A percentile compares a stretch with the other conserved stretches of the same genome.
These are phyloP conservation scores for Sphagnum fallax DNA, from an alignment of 228 moss, liverwort and hornwort species.

Conservation along the genomic window DNA sequence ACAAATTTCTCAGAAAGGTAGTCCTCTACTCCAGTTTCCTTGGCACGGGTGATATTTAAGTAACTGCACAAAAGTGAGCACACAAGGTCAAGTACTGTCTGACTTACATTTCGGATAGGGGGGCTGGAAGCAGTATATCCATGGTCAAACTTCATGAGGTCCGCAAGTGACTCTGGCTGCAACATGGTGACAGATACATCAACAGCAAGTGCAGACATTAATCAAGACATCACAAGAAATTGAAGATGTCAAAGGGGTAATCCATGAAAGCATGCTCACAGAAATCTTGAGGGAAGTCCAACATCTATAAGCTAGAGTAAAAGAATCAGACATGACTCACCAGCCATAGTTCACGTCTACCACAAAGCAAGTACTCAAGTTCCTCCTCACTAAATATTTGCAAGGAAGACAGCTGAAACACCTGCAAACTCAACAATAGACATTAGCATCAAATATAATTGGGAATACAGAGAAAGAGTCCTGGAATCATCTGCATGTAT, in stretches of 20 bases:
- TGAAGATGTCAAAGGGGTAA: not conserved
- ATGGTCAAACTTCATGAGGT: conserved; percentile 96
- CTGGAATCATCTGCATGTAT: not conserved
- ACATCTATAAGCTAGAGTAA: not conserved
- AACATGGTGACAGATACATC: not conserved
- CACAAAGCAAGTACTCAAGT: conserved; percentile 85
- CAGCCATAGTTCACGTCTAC: conserved; percentile 85
- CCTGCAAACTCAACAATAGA: conserved; percentile 34
- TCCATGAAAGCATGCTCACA: no score
- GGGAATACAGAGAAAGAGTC: not conserved
- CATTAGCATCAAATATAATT: not conserved
- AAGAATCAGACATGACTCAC: conserved; percentile 30
- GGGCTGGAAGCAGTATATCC: conserved; percentile 93
- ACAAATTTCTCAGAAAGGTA: not conserved
- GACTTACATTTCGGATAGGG: conserved; percentile 90
- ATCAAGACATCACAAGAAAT: not conserved
- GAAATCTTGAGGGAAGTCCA: no score
- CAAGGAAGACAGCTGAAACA: conserved; percentile 77
- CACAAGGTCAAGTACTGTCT: no score
- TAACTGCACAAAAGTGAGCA: not conserved
- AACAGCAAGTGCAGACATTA: not conserved
- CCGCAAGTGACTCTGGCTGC: conserved; percentile 87
- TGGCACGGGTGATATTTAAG: not conserved
- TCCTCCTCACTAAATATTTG: conserved; percentile 93
- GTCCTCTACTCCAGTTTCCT: not conserved